Evolutionary conservation across 1,284 basidiomycete species (phyloP).

Genomic region (Malassezia cuniculi): DNA sequence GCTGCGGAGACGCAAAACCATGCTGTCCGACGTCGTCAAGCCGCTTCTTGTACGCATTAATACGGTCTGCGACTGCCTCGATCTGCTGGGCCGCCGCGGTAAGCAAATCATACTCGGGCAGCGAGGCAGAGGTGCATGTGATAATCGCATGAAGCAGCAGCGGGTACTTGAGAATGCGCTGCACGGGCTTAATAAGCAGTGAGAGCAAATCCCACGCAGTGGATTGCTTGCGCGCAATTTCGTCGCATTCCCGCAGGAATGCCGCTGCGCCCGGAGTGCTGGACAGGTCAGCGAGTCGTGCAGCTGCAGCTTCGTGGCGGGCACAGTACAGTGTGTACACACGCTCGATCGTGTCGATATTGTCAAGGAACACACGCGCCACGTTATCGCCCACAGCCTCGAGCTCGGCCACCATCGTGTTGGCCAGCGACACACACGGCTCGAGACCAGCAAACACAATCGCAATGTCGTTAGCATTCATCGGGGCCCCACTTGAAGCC

Average conservation of each 20-base stretch:
- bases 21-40: conserved; percentile 56
- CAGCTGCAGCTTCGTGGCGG: conserved; percentile 62
- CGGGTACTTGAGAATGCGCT: conserved; percentile 60
- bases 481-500: conserved; percentile 31
- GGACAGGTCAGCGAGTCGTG: conserved; percentile 49
- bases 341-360: conserved; percentile 65
- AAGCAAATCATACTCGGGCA: conserved; percentile 61
- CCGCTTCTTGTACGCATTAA: conserved; percentile 72
- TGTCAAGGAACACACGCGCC: conserved; percentile 59
- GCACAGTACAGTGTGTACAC: conserved; percentile 78
- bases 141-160: conserved; percentile 65
- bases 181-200: conserved; percentile 58
- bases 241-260: conserved; percentile 45
- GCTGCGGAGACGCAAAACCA: conserved; percentile 6
- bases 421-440: conserved; percentile 60
- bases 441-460: conserved; percentile 68
- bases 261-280: conserved; percentile 19
- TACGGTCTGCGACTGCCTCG: conserved; percentile 64
- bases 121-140: conserved; percentile 55
- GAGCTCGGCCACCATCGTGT: conserved; percentile 51
- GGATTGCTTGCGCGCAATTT: conserved; percentile 27
- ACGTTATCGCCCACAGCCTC: conserved; percentile 22
- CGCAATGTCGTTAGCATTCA: conserved; percentile 59
- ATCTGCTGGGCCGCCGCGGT: conserved; percentile 57
- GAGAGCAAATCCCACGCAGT: conserved; percentile 89